Evolutionary conservation across 495 filamentous ascomycete species (phyloP).

Genomic region (Trichoderma erinaceum): DNA sequence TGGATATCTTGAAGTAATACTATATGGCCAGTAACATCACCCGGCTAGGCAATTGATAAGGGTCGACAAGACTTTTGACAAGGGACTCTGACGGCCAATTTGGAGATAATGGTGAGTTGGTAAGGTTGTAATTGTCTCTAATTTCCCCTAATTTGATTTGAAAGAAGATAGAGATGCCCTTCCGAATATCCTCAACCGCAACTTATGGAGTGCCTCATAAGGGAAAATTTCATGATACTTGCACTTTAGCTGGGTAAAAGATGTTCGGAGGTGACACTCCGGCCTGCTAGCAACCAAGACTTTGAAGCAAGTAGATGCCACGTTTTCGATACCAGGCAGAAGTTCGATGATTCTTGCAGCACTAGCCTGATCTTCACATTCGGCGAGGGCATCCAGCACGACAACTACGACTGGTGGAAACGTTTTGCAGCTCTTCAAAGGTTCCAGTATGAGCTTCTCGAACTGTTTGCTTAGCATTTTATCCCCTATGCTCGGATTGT

Average conservation of each 20-base stretch:
- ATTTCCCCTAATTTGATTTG: slow-evolving; percentile 22
- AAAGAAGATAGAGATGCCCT: slow-evolving; percentile 33
- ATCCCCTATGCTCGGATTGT: slow-evolving; percentile 29
- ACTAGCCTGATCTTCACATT: slow-evolving; percentile 41
- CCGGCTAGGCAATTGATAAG: no score
- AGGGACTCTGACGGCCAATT: slow-evolving; percentile 36
- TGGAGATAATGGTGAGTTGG: slow-evolving; percentile 16
- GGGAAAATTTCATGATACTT: slow-evolving; percentile 28
- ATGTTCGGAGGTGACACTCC: slow-evolving; percentile 36
- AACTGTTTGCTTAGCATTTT: slow-evolving; percentile 43
- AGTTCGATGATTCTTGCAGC: slow-evolving; percentile 34
- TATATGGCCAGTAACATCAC: no score
- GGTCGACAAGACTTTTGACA: slow-evolving; percentile 28
- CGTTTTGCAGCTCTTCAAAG: slow-evolving; percentile 23
- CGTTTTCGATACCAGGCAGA: slow-evolving; percentile 22
- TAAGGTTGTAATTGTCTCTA: slow-evolving; percentile 22
- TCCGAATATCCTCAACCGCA: slow-evolving; percentile 21
- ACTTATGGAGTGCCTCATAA: slow-evolving; percentile 26
- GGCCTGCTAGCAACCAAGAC: slow-evolving; percentile 37
- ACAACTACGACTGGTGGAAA: slow-evolving; percentile 24
- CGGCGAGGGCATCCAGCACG: slow-evolving; percentile 52
- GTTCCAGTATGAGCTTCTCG: slow-evolving; percentile 41
- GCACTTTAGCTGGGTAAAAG: slow-evolving; percentile 25
- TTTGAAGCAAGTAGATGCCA: slow-evolving; percentile 13
- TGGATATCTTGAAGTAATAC: no score